Evolutionary conservation across 352 stramenopile genomes (phyloP), one percentile per base, ranked within the genome.

Genomic region (Phytophthora multivora): DNA sequence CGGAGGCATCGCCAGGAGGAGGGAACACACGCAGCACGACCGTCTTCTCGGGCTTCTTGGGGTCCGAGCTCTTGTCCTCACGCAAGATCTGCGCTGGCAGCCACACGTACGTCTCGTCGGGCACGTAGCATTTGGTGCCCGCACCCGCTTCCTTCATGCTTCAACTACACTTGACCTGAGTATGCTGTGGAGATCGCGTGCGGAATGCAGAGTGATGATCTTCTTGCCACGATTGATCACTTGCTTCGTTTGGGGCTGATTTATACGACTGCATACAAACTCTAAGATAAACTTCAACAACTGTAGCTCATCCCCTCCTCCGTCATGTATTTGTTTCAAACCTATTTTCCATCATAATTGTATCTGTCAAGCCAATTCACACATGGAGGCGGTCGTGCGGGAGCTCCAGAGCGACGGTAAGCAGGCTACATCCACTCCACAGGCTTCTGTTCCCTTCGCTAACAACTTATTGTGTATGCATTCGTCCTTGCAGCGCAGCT

Each of bases 101-200:
- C 87, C 87, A 95, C 36, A 95, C 79, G 51, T 80, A 80, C 23
- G 69, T 73, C 15, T 90, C 81, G 28, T 95, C 87, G 6, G 85
- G 87, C 41, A 94, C 86, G 58, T 91, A 95, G 77, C 85, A 93
- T 63, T 90, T 90, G 51, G 75, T 71, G 59, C 86, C 86, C 25
- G 61, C 71, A 15, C 65, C 65, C 61, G 69, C 60, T 28, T 85
- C 70, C 45, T 69, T 67, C 48, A 56, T 66, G 8, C 6, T 33
- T 21, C 46, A 62, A 68, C 39, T 55, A 31, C 33, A 49, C 46
- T 50, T 40, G 42, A 5, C 10, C 23, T 50, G 26, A 42, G n/a
- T 40, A 48, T 30, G n/a, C n/a, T 33, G 28, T 38, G 5, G 28
- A 45, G 12, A n/a, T 43, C 15, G 16, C 11, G 23, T 42, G 38